Base-by-base conservation (phyloP, 352 stramenopile genomes). In the Peronospora tabacina region DNA sequence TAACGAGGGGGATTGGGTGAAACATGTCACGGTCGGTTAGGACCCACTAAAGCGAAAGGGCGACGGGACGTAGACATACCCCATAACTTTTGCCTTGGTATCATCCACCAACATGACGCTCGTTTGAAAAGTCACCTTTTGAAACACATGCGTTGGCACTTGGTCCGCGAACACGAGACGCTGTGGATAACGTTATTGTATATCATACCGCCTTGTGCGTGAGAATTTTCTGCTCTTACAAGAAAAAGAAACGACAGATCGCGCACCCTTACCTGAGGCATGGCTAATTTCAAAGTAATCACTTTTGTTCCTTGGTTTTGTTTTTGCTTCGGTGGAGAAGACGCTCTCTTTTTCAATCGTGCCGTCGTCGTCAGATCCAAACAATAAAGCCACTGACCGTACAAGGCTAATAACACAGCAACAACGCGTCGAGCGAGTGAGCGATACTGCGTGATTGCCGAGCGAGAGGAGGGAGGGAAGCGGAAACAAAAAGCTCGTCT, bases 141-240 rank as follows among this genome's bases (percentile, higher is more conserved):
- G 70, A 63, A 81, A 88, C 49, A 84, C 75, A 57, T 73, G 82
- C 45, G 77, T 44, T 6, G 77, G 75, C 52, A 70, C 57, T 49
- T 76, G 60, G 49, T 70, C 61, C 39, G 53, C 58, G 47, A 88
- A 86, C 41, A 70, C 68, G 22, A 88, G 61, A 49, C 57, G 79
- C 76, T 88, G 49, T 19, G 20, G 47, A 54, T 13, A 34, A 44
- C 32, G 26, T 16, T 26, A 13, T 33, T 49, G 22, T 28, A 10
- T 9, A 63, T n/a, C n/a, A n/a, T 43, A 36, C 36, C 32, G 4
- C 24, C 49, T 34, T 33, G 42, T 50, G 16, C 43, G 28, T 43
- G 52, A 63, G 19, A 29, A 47, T 47, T 7, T 29, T 37, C 13
- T 20, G 38, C 30, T 26, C 16, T 28, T 41, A 44, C 26, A 32